A percentile compares a stretch with the other conserved stretches of the same genome.
Evolutionary conservation across 768 basidiomycete species (phyloP).

Genomic region (Rhizopogon vesiculosus): DNA sequence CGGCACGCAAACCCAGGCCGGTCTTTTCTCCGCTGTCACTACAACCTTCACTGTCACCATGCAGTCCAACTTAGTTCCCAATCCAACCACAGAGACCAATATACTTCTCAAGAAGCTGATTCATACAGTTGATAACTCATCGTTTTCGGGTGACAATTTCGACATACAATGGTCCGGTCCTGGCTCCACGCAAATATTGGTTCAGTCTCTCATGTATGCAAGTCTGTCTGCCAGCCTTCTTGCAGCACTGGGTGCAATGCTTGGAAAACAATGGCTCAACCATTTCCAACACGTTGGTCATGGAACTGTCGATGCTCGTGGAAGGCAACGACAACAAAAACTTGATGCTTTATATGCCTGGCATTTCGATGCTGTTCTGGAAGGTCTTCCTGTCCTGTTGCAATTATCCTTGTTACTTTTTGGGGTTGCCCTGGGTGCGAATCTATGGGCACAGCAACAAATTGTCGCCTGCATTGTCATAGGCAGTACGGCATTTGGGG

Average conservation of each 20-base stretch:
- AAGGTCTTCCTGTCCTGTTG: constrained; percentile 11
- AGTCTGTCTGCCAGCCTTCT: constrained; percentile 16
- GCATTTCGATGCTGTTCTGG: constrained; percentile 11
- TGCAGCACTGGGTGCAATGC: constrained; percentile 17
- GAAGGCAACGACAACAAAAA: constrained; percentile 13
- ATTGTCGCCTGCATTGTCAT: constrained; percentile 9
- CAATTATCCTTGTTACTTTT: constrained; percentile 20
- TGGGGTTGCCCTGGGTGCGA: constrained; percentile 9
- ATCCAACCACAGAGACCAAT: constrained; percentile 23
- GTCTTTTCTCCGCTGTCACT: constrained; percentile 37
- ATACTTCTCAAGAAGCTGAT: constrained; percentile 20
- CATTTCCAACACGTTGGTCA: constrained; percentile 7
- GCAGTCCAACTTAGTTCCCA: constrained; percentile 26
- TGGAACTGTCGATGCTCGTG: constrained; percentile 9
- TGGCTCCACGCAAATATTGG: constrained; percentile 6
- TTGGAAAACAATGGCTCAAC: constrained; percentile 13
- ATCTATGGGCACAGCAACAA: constrained; percentile 10
- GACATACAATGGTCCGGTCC: constrained; percentile 13
- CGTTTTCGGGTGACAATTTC: constrained; percentile 3
- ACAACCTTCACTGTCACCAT: constrained; percentile 35
- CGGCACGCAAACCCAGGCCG: constrained; percentile 22
- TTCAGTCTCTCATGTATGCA: constrained; percentile 15
- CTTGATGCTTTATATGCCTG: constrained; percentile 12
- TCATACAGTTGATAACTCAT: constrained; percentile 6
- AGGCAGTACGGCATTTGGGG: constrained; percentile 6